Evolutionary conservation across 495 filamentous ascomycete genomes (phyloP).

Genomic region (Penicillium salamii): DNA sequence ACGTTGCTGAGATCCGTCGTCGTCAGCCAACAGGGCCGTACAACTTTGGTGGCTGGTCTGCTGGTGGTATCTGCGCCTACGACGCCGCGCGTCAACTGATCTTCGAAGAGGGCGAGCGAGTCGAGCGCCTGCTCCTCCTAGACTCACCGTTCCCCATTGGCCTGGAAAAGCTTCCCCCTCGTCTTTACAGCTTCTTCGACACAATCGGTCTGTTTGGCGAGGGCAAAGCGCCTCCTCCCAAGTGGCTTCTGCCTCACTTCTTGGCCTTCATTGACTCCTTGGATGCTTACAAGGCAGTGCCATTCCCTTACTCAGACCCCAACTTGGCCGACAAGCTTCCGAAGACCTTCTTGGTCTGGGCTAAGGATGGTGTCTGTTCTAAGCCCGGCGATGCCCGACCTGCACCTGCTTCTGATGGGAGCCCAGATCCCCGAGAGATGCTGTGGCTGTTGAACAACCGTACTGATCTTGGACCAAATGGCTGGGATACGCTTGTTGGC

Average conservation of each 20-base stretch:
- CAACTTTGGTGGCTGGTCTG: constrained; percentile 73
- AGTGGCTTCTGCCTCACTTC: constrained; percentile 86
- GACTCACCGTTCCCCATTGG: constrained; percentile 79
- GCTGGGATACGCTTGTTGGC: constrained; percentile 75
- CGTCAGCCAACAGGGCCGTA: constrained; percentile 73
- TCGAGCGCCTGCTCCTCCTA: constrained; percentile 75
- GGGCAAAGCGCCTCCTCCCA: constrained; percentile 59
- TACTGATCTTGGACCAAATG: constrained; percentile 72
- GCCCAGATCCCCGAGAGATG: constrained; percentile 53
- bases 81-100: constrained; percentile 74
- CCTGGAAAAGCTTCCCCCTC: constrained; percentile 72
- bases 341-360: constrained; percentile 72
- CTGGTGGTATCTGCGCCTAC: constrained; percentile 85
- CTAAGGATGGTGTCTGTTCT: constrained; percentile 76
- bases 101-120: constrained; percentile 60
- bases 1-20: constrained; percentile 64
- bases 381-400: constrained; percentile 65
- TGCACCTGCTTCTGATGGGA: constrained; percentile 64
- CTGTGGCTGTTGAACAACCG: constrained; percentile 77
- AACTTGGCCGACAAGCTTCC: constrained; percentile 49
- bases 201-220: constrained; percentile 78
- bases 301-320: constrained; percentile 34
- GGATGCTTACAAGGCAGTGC: constrained; percentile 62
- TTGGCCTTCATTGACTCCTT: constrained; percentile 70
- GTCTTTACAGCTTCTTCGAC: constrained; percentile 77